phyloP scores from a whole-genome alignment of 495 filamentous ascomycete genomes.

The Podospora fimiseda region DNA sequence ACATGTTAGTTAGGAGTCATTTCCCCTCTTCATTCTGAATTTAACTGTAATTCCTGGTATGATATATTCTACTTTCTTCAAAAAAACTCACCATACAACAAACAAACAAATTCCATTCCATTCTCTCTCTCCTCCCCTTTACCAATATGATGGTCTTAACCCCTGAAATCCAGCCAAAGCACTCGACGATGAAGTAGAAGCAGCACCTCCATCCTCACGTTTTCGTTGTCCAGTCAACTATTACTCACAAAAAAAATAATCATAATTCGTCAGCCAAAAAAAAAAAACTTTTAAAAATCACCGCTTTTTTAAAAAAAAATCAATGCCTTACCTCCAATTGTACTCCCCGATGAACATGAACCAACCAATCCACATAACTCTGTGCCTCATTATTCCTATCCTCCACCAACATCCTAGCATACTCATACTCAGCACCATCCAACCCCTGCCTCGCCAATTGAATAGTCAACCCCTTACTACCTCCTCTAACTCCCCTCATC shows the following conservation, averaged over 20 bases:
- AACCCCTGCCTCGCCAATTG: constrained; percentile 90
- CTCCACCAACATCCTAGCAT: constrained; percentile 83
- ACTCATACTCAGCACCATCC: constrained; percentile 95
- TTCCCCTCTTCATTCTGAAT: background rate
- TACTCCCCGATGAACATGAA: constrained; percentile 87
- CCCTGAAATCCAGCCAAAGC: constrained; percentile 57
- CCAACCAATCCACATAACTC: constrained; percentile 97
- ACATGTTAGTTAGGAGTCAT: background rate
- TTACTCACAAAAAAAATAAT: background rate
- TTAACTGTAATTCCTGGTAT: background rate
- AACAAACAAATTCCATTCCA: too few relatives aligned
- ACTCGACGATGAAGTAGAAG: constrained; percentile 46
- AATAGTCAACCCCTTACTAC: constrained; percentile 79
- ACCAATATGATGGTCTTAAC: constrained; percentile 69
- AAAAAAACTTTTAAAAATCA: too few relatives aligned
- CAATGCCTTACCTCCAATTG: constrained; percentile 66
- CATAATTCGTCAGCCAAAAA: too few relatives aligned
- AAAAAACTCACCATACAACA: background rate
- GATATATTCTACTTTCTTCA: background rate
- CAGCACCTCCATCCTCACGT: constrained; percentile 56
- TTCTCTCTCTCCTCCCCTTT: constrained; percentile 2
- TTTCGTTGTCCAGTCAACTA: constrained; percentile 70
- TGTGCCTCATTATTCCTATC: constrained; percentile 96
- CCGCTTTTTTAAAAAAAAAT: background rate
- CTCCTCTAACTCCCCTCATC: constrained; percentile 62